A percentile compares a stretch with the other conserved stretches of the same genome.
Conservation (phyloP, 352 stramenopile species). For the Pythium rhizo-oryzae region DNA sequence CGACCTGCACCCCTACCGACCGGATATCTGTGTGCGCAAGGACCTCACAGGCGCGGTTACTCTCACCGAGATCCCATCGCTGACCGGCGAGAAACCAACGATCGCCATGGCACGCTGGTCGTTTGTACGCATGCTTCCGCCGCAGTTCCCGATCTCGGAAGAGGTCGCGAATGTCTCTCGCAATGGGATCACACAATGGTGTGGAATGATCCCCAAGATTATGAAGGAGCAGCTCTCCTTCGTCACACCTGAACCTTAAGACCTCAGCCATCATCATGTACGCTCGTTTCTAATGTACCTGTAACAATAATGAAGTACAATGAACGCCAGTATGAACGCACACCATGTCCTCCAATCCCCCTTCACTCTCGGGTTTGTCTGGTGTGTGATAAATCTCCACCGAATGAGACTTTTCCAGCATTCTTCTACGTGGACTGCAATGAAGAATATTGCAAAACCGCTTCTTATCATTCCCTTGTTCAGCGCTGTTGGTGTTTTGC, state of each 20-base stretch:
- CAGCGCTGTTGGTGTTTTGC: no score
- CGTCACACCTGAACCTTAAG: neutral
- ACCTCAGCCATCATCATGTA: neutral
- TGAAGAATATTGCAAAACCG: no score
- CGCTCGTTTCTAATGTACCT: neutral
- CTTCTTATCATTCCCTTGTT: no score
- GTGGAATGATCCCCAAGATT: constrained; percentile 1
- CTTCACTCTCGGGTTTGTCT: no score
- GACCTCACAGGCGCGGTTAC: constrained; percentile 2
- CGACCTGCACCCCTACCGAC: constrained; percentile 24
- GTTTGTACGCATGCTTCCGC: neutral
- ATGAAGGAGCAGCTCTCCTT: no score
- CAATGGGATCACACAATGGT: neutral
- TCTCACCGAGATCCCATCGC: constrained; percentile 6
- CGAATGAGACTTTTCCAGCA: no score
- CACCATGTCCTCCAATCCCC: no score
- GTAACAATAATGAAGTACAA: no score
- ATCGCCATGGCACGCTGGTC: constrained; percentile 11
- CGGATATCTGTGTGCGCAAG: constrained; percentile 4
- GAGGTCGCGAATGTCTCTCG: neutral
- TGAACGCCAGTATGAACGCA: no score
- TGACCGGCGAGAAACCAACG: neutral
- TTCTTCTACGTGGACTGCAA: no score
- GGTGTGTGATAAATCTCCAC: no score
- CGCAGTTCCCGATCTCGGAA: neutral